Evolutionary conservation across 2,329 filamentous ascomycete species (phyloP), one percentile per base, ranked within the genome.

Genomic region (Ceratocystis albifundus): DNA sequence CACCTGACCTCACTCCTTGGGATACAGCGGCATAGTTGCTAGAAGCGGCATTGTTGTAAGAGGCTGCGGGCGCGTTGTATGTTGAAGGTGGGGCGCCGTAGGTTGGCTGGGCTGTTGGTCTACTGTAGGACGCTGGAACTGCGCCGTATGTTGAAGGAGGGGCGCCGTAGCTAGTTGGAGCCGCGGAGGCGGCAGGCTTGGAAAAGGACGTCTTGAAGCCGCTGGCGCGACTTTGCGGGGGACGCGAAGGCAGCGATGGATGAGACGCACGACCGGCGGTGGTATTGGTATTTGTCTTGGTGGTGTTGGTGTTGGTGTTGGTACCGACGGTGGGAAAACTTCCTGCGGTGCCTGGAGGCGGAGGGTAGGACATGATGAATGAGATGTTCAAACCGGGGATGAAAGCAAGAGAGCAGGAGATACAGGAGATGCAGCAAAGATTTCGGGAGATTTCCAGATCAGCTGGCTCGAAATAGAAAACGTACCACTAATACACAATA

Each of bases 331-430:
- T 76, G 73, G 70, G 75, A 72, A 77, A 76, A 72, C 74, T 62
- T 65, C 68, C 72, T 75, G 80, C 75, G 76, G 84, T 78, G 84
- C 88, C 88, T 90, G 89, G 88, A 88, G 88, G 88, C 74, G 87
- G 87, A 77, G 88, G 87, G 82, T 90, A 90, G 78, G 88, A 87
- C 89, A 93, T 93, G 82, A 85, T 86, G 83, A 85, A 85, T 77
- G 80, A 77, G 72, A 44, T 59, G 64, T 65, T 65, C 64, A 41
- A 28, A n/a, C 53, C 55, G 36, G 36, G 36, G 12, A 10, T 12
- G 8, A 36, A 59, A 53, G 22, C 46, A 50, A 50, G 6, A 50
- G 8, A 46, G 41, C 25, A 46, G 41, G 53, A 57, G 53, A 32
- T 28, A n/a, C n/a, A n/a, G n/a, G n/a, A n/a, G n/a, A n/a, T n/a